Evolutionary conservation across 805 yeast genomes (phyloP), one percentile per base, ranked within the genome.

Genomic region (Candida ovalis): DNA sequence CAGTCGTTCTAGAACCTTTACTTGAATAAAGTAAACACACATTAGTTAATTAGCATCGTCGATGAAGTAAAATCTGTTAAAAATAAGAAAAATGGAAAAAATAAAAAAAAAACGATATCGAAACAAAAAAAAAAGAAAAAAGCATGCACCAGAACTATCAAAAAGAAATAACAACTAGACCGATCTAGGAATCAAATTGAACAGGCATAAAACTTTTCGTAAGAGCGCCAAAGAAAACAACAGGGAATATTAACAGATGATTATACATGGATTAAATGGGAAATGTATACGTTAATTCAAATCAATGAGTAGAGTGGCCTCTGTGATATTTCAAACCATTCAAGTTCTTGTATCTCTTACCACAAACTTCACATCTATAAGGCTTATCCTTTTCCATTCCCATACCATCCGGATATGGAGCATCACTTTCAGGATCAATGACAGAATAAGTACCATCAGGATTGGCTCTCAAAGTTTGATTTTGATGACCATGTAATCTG

Each of bases 341-440:
- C 61, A 94, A 74, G 63, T 94, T 94, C 76, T 94, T 94, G 73
- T 94, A 94, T 48, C 99, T 75, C 70, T 92, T 94, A 50, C 98
- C 98, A 71, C 99, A 94, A 39, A 92, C 96, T 71, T 94, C 98
- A 70, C 99, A 94, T 63, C 97, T 79, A 68, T 92, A 94, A 35
- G 99, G 99, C 72, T 94, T 94, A 73, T 94, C 99, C 73, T 89
- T 91, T 68, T 94, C 99, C 80, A 89, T 79, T 21, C 91, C 96
- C 69, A 89, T 85, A 4, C 96, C 96, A 66, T 92, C 96, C 37
- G 92, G 88, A 64, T 88, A 88, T 9, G 96, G 96, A 48, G 90
- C 80, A 61, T 88, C 89, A 35, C 83, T 77, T 61, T 84, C 88
- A 12, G 99, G 99, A 67, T 94, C 97, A 51, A 92, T 86, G 36